These are phyloP conservation scores for Chaetomium cochliodes DNA, from an alignment of 495 filamentous ascomycete genomes.

Conservation along the genomic window DNA sequence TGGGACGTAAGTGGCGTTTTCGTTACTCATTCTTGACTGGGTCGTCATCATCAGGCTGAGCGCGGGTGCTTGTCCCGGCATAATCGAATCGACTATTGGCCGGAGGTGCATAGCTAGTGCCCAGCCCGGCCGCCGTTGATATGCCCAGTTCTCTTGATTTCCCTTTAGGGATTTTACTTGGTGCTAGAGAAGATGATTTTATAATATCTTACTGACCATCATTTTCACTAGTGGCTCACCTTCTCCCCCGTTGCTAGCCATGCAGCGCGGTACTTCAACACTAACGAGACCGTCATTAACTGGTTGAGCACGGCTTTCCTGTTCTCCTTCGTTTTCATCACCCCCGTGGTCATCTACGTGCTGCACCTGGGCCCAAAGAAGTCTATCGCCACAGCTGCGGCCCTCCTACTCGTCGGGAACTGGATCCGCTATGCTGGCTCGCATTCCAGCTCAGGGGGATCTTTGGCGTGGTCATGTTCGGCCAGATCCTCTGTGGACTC, in stretches of 20 bases:
- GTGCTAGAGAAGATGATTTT: background rate
- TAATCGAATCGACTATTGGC: background rate
- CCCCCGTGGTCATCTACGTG: constrained; percentile 72
- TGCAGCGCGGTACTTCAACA: constrained; percentile 70
- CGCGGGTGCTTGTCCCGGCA: background rate
- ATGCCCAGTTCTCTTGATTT: background rate
- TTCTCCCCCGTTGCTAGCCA: constrained; percentile 82
- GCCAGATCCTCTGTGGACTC: constrained; percentile 88
- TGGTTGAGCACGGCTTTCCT: constrained; percentile 87
- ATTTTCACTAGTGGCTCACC: constrained; percentile 76
- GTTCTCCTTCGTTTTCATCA: constrained; percentile 74
- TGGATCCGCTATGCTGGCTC: constrained; percentile 91
- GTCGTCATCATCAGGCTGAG: background rate
- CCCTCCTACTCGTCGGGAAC: constrained; percentile 76
- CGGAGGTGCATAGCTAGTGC: background rate
- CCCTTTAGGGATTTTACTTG: background rate
- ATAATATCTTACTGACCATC: constrained; percentile 7
- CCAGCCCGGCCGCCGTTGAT: background rate
- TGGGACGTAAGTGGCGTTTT: constrained; percentile 74
- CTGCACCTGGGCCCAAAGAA: constrained; percentile 77
- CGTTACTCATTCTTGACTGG: background rate
- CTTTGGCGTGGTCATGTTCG: constrained; percentile 83
- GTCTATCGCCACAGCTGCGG: constrained; percentile 69
- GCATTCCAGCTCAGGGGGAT: constrained; percentile 48
- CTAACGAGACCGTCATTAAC: constrained; percentile 76